Evolutionary conservation across 208 protist species (phyloP), one percentile per base, ranked within the genome.

Genomic region (Leishmania guyanensis): DNA sequence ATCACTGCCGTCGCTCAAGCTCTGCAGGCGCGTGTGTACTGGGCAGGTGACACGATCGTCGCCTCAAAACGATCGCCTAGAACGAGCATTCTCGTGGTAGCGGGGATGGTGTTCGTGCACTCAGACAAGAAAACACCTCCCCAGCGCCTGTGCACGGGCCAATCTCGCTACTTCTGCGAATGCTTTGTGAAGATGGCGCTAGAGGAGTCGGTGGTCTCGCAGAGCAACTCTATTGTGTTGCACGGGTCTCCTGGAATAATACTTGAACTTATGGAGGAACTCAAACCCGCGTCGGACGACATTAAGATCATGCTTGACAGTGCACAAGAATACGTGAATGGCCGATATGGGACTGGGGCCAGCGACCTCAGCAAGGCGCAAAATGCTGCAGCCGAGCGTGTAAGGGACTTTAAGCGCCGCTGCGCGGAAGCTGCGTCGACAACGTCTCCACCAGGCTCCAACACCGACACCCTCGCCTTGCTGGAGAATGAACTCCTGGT

Each of bases 401-500:
- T 92, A 46, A 74, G 51, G 58, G 82, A 72, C 5, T 81, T 83
- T 71, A 75, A 81, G 69, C 77, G 75, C 36, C 76, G 70, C 14
- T 29, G 48, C 60, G 65, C 48, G 17, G 69, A 84, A 46, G 54
- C 33, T 53, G 16, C 8, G 6, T 50, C 71, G 29, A 9, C 62
- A 10, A 12, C 33, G 48, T 16, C 54, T 54, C 56, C 36, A 29
- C 16, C 22, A 6, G 29, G 22, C 33, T 60, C 60, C 8, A 74
- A 46, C 58, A 39, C 17, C 53, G 64, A 72, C 1, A 22, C 46
- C 50, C 22, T 71, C 17, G 48, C 76, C 6, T 58, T 72, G 62
- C 8, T 89, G 36, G 73, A 92, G 75, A 95, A 93, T 69, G 75
- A 94, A 14, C 72, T 96, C 1, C 75, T 95, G 9, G 84, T 88